Evolutionary conservation across 257 asterid species (phyloP), one percentile per base, ranked within the genome.

Genomic region (Plantago ovata): DNA sequence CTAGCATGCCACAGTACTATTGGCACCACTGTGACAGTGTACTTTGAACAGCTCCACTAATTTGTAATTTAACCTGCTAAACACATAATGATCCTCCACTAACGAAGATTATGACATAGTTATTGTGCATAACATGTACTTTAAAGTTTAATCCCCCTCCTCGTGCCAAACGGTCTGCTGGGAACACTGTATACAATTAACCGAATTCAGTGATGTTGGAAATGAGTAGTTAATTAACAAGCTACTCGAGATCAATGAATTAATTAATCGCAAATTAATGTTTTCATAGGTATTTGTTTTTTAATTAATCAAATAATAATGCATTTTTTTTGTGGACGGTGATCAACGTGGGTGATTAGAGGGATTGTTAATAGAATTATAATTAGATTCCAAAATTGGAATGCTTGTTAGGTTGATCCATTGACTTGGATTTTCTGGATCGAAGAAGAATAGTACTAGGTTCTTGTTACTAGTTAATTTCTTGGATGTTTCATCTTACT

Each of bases 11-110:
- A 46, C 44, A 19, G 16, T 59, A 59, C 50, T 28, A 13, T n/a
- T n/a, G 46, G 8, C 33, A 33, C 21, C 22, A 23, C 18, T 32
- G 12, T 28, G 23, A n/a, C 46, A 62, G 36, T 32, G 52, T 49
- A 41, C 11, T 39, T 46, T 53, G 22, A 69, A 61, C 79, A 39
- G 58, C 69, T 39, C 75, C 69, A 61, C 58, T 48, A 69, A 9
- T 12, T 39, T 20, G 19, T 39, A 3, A 40, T 18, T 38, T 3
- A 16, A 0, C 0, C 6, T 11, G 5, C 12, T 38, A 40, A 13
- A 21, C 2, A 6, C 15, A 8, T 33, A 32, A 33, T 3, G 18
- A 70, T 21, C 13, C n/a, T 4, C 40, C 41, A 40, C 22, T 65
- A 32, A 47, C 40, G 10, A 48, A 38, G 54, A 32, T 62, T 20